Evolutionary conservation across 257 asterid species (phyloP).

Genomic region (Scutellaria barbata): DNA sequence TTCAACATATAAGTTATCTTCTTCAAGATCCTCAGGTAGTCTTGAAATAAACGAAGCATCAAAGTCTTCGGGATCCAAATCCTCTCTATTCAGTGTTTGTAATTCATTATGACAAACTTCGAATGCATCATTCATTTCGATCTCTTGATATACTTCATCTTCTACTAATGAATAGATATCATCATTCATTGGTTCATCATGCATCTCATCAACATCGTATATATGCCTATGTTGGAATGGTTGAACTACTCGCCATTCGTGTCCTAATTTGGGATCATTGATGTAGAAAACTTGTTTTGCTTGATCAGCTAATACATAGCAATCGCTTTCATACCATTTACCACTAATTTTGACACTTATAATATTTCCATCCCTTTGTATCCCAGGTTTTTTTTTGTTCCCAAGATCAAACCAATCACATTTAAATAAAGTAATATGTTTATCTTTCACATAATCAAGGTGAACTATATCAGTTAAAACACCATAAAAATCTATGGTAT

Average conservation of each 20-base stretch:
- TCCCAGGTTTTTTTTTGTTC: background rate
- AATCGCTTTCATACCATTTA: background rate
- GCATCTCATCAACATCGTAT: slow-evolving; percentile 16
- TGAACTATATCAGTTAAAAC: too few relatives aligned
- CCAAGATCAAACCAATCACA: slow-evolving; percentile 15
- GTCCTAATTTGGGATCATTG: too few relatives aligned
- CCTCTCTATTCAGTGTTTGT: too few relatives aligned
- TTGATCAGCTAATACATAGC: too few relatives aligned
- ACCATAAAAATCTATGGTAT: background rate
- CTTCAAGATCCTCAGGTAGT: too few relatives aligned
- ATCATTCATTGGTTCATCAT: background rate
- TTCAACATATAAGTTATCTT: too few relatives aligned
- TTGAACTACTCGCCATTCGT: slow-evolving; percentile 19
- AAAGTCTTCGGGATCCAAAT: too few relatives aligned
- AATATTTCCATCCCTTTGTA: slow-evolving; percentile 4
- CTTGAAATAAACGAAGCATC: too few relatives aligned
- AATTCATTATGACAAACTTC: too few relatives aligned
- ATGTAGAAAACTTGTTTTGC: too few relatives aligned
- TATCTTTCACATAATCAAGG: background rate
- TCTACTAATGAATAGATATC: background rate
- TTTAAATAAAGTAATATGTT: background rate
- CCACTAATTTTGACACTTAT: background rate
- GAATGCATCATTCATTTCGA: too few relatives aligned
- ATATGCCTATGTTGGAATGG: slow-evolving; percentile 10
- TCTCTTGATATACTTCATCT: too few relatives aligned